Conservation (phyloP, 2,329 filamentous ascomycete genomes). For the Nannizziopsis barbatae region DNA sequence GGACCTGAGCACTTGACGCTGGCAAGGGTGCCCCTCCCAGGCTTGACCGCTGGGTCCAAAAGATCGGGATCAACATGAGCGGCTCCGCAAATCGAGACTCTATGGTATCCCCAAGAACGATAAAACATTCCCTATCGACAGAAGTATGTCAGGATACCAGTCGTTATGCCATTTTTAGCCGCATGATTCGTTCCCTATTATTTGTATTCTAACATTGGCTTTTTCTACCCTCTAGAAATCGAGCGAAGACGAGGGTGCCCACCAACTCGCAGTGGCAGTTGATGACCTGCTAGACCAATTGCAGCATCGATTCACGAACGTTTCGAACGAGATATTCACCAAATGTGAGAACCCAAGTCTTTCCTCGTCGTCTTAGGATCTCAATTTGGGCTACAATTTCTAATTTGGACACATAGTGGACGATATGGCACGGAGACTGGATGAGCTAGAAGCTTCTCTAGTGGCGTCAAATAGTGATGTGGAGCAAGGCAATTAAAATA, state of each 20-base stretch:
- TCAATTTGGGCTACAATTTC: background rate
- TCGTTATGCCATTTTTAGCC: background rate
- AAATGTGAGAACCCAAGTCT: slow-evolving; percentile 54
- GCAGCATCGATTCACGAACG: slow-evolving; percentile 70
- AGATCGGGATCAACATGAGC: slow-evolving; percentile 2
- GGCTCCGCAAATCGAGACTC: slow-evolving; percentile 1
- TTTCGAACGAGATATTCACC: slow-evolving; percentile 76
- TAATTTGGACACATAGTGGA: slow-evolving; percentile 56
- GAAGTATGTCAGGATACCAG: background rate
- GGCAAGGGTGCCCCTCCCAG: background rate
- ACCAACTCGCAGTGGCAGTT: slow-evolving; percentile 61
- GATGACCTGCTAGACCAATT: slow-evolving; percentile 79
- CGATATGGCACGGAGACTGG: slow-evolving; percentile 78
- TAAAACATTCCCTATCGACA: background rate
- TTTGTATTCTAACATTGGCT: background rate
- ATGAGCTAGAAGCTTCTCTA: slow-evolving; percentile 68
- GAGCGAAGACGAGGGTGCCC: slow-evolving; percentile 18
- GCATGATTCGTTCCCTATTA: too few species aligned
- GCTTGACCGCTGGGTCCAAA: background rate
- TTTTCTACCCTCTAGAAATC: slow-evolving; percentile 7
- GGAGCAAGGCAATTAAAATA: slow-evolving; percentile 24
- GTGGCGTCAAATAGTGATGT: slow-evolving; percentile 40
- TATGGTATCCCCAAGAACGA: slow-evolving; percentile 3
- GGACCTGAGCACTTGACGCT: too few species aligned
- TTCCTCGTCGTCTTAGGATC: background rate